A percentile compares a stretch with the other conserved stretches of the same genome.
phyloP scores from a whole-genome alignment of 179 eudicot genomes.

The Patellifolia procumbens region DNA sequence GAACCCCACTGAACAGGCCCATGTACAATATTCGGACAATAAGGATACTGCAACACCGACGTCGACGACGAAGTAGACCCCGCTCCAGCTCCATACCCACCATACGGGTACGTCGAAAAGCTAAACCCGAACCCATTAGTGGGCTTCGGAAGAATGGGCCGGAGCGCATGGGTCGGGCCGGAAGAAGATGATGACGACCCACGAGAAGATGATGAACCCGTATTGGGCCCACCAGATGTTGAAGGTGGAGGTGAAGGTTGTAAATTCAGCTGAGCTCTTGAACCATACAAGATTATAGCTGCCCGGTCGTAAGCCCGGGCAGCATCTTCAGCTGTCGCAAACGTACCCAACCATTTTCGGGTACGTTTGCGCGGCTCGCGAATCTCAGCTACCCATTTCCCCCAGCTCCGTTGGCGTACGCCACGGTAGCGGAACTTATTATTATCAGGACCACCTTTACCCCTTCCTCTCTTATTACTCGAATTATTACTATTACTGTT shows the following conservation, averaged over 20 bases:
- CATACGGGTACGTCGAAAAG: background rate
- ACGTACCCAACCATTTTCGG: slow-evolving; percentile 91
- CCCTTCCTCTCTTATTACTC: slow-evolving; percentile 36
- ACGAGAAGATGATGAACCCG: slow-evolving; percentile 33
- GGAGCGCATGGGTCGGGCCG: slow-evolving; percentile 45
- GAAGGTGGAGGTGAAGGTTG: slow-evolving; percentile 39
- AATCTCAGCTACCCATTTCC: slow-evolving; percentile 97
- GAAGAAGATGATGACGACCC: slow-evolving; percentile 39
- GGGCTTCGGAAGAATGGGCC: slow-evolving; percentile 66
- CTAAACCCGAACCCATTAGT: slow-evolving; percentile 44
- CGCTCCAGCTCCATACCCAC: slow-evolving; percentile 1
- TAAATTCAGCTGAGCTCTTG: slow-evolving; percentile 80
- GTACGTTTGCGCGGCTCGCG: slow-evolving; percentile 81
- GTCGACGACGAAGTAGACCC: slow-evolving; percentile 22
- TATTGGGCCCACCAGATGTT: slow-evolving; percentile 12
- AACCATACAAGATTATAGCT: slow-evolving; percentile 68
- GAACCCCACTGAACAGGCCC: slow-evolving; percentile 18
- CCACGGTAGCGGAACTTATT: slow-evolving; percentile 76
- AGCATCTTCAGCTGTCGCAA: slow-evolving; percentile 92
- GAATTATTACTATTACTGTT: background rate
- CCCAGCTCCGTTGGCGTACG: slow-evolving; percentile 94
- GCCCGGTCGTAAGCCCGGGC: slow-evolving; percentile 97
- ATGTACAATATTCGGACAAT: slow-evolving; percentile 41
- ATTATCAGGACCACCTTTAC: slow-evolving; percentile 89
- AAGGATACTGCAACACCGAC: slow-evolving; percentile 29